A percentile compares a stretch with the other conserved stretches of the same genome.
Conservation (phyloP, 768 basidiomycete species). For the Lactarius sanguifluus region DNA sequence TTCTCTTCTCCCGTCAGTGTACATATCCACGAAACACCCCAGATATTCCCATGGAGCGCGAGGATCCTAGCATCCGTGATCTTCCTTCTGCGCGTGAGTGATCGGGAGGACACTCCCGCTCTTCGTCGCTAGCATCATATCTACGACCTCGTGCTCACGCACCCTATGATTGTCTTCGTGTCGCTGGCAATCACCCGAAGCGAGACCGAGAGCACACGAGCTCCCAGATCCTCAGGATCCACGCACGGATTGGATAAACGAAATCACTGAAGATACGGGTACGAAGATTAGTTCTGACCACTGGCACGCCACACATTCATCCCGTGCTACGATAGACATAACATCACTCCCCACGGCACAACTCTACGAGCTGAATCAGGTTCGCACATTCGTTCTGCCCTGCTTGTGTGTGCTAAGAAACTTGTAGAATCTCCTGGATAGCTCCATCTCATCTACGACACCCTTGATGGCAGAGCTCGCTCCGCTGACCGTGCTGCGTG, state of each 20-base stretch:
- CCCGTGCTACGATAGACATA: conserved; percentile 34
- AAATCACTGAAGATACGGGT: conserved; percentile 29
- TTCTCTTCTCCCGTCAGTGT: neutral
- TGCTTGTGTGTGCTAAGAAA: neutral
- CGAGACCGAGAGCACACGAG: conserved; percentile 30
- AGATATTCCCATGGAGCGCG: conserved; percentile 6
- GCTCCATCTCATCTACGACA: conserved; percentile 39
- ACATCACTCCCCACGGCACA: conserved; percentile 37
- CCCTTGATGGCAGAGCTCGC: conserved; percentile 57
- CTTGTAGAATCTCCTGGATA: conserved; percentile 42
- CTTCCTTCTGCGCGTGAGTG: conserved; percentile 20
- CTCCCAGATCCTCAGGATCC: conserved; percentile 32
- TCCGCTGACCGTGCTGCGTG: conserved; percentile 54
- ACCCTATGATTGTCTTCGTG: conserved; percentile 5
- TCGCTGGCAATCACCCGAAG: conserved; percentile 21
- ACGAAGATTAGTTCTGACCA: neutral
- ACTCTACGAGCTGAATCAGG: conserved; percentile 45
- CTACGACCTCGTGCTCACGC: conserved; percentile 4
- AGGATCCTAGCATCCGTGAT: neutral
- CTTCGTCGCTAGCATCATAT: conserved; percentile 6
- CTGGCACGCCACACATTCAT: neutral
- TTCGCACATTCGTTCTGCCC: conserved; percentile 25
- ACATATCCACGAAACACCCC: neutral
- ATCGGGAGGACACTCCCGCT: conserved; percentile 2
- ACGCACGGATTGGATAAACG: neutral